These are phyloP conservation scores for Tetratostichococcus sp. DNA, from an alignment of 139 green algal genomes.

Conservation along the genomic window DNA sequence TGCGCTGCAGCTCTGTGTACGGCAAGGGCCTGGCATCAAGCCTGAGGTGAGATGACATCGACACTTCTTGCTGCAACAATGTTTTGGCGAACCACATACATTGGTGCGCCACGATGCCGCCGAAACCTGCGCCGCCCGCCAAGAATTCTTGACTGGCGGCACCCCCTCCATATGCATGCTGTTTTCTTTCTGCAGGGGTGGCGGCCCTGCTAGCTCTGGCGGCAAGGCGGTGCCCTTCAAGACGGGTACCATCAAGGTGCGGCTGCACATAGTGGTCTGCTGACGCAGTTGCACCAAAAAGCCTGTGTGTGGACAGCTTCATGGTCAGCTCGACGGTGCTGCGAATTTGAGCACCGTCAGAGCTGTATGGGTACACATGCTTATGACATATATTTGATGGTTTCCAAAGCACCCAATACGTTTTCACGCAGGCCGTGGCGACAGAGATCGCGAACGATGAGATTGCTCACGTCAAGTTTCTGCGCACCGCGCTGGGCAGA, in stretches of 20 bases:
- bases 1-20: conserved; percentile 3
- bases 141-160: no score
- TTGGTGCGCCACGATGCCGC: no score
- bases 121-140: no score
- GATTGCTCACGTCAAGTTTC: conserved; percentile 32
- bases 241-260: background rate
- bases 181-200: background rate
- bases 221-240: background rate
- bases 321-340: background rate
- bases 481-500: conserved; percentile 26
- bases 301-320: background rate
- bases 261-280: background rate
- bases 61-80: no score
- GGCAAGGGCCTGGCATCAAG: conserved; percentile 14
- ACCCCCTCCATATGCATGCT: background rate
- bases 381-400: no score
- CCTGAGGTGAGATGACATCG: no score
- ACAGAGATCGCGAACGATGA: conserved; percentile 35
- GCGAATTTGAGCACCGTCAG: background rate
- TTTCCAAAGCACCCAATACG: no score
- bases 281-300: background rate
- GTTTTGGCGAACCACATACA: no score
- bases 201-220: no score
- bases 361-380: no score
- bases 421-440: background rate